Percentiles rank a stretch among this genome's conserved stretches.
These are phyloP conservation scores for Avena sativa DNA, from an alignment of 176 grass and related monocot genomes.

Conservation along the genomic window DNA sequence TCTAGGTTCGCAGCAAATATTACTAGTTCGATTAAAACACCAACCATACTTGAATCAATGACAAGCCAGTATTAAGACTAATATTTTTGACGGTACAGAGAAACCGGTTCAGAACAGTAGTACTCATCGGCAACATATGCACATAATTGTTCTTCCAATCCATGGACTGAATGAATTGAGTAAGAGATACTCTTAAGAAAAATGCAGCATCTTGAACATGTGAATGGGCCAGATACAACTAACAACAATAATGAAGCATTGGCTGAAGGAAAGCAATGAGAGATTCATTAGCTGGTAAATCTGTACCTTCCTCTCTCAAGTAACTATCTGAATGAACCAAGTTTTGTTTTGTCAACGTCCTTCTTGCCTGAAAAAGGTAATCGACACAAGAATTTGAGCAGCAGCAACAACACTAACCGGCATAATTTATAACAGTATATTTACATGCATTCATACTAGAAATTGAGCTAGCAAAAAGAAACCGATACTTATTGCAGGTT, in stretches of 20 bases:
- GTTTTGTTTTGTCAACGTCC: not conserved
- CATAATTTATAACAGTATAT: not conserved
- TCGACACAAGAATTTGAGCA: not conserved
- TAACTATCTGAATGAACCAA: not conserved
- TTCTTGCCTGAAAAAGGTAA: constrained; percentile 4
- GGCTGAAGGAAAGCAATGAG: not conserved
- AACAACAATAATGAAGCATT: not conserved
- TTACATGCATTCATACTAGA: not conserved
- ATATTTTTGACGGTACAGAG: not conserved
- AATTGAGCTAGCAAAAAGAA: not conserved
- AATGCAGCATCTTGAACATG: not conserved
- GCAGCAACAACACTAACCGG: not conserved
- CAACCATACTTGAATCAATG: not conserved
- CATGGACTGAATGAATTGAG: not conserved
- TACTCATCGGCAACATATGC: not conserved
- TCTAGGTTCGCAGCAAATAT: not conserved
- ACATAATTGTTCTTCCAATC: not conserved
- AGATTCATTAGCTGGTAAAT: not conserved
- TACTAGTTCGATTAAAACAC: not conserved
- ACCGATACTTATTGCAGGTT: not conserved
- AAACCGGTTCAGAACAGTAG: not conserved
- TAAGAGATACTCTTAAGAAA: not conserved
- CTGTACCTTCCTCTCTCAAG: not conserved
- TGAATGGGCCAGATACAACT: not conserved
- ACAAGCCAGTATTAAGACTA: not conserved